Base-by-base conservation (phyloP, 2,329 filamentous ascomycete species). In the Trichoderma afroharzianum region DNA sequence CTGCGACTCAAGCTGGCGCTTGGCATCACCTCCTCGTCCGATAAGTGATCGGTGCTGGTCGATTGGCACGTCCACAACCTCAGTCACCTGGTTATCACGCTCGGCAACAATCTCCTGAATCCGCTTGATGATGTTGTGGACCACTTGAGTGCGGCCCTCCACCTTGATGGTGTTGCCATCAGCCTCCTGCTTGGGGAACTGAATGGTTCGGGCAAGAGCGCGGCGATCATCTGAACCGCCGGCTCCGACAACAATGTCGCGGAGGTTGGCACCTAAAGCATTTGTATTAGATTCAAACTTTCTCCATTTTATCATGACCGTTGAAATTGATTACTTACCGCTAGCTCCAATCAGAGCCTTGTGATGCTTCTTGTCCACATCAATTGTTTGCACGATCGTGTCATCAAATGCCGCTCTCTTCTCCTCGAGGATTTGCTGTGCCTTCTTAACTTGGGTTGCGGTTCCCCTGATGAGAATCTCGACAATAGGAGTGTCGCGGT, bases 321-420 rank as follows among this genome's bases (percentile, higher is more conserved):
- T 12, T 53, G 8, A 67, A 3, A 55, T 21, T 12, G 18, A 43
- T 43, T n/a, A 58, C 92, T 84, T 87, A 95, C 94, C 96, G 79
- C 93, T 92, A 75, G 91, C 86, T 73, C 96, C 96, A 81, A 99
- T 99, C 74, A 99, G 86, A 68, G 91, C 89, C 82, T 92, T 91
- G 84, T 99, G 96, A 82, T 96, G 90, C 85, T 97, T 97, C 85
- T 94, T 93, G 76, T 98, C 95, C n/a, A 99, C 90, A 39, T 97
- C 92, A 63, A 99, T 85, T 14, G 90, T 94, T 83, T 92, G 91
- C 18, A 91, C 89, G 64, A 98, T 87, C n/a, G 93, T 97, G 75
- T 96, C 91, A 77, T 98, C 94, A 76, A 98, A 98, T 24, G 94
- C 87, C 73, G 91, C 91, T 69, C 92, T 92, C 83, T 95, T 94